phyloP scores from a whole-genome alignment of 2,329 filamentous ascomycete genomes.

The Raffaelea ambrosiae region DNA sequence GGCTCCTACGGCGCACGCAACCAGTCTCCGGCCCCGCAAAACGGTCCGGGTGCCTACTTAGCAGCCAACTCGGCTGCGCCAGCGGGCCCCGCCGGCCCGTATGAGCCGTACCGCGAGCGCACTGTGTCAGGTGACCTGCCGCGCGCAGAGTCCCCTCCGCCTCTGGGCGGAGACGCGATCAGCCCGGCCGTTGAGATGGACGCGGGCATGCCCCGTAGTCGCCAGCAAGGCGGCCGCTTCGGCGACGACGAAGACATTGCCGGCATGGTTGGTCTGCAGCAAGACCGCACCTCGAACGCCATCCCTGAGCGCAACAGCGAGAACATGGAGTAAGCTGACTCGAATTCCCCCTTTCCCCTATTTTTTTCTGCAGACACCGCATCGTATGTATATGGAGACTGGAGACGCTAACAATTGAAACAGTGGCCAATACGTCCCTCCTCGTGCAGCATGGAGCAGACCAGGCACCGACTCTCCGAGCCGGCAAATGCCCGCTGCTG shows the following conservation, averaged over 20 bases:
- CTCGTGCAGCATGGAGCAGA: slow-evolving; percentile 45
- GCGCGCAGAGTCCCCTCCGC: slow-evolving; percentile 56
- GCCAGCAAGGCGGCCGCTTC: slow-evolving; percentile 36
- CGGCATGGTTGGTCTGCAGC: slow-evolving; percentile 66
- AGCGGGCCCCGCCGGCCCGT: slow-evolving; percentile 15
- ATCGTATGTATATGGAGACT: too few relatives aligned
- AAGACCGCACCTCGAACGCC: slow-evolving; percentile 32
- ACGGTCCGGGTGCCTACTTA: background rate
- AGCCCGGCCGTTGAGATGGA: slow-evolving; percentile 77
- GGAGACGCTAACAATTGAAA: slow-evolving; percentile 10
- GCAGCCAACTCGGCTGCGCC: too few relatives aligned
- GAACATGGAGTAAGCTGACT: slow-evolving; percentile 54
- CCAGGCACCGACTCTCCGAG: slow-evolving; percentile 11
- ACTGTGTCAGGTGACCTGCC: slow-evolving; percentile 34
- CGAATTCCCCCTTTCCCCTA: slow-evolving; percentile 1
- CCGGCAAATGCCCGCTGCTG: slow-evolving; percentile 9
- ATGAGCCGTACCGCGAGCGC: slow-evolving; percentile 35
- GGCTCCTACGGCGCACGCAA: slow-evolving; percentile 18
- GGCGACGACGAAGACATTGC: slow-evolving; percentile 63
- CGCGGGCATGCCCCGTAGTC: slow-evolving; percentile 47
- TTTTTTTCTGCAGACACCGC: slow-evolving; percentile 7
- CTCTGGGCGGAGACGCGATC: slow-evolving; percentile 35
- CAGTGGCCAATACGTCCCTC: slow-evolving; percentile 42
- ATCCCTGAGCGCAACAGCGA: slow-evolving; percentile 20
- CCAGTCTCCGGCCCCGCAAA: slow-evolving; percentile 25